Evolutionary conservation across 495 filamentous ascomycete genomes (phyloP), one percentile per base, ranked within the genome.

Genomic region (Evernia prunastri): DNA sequence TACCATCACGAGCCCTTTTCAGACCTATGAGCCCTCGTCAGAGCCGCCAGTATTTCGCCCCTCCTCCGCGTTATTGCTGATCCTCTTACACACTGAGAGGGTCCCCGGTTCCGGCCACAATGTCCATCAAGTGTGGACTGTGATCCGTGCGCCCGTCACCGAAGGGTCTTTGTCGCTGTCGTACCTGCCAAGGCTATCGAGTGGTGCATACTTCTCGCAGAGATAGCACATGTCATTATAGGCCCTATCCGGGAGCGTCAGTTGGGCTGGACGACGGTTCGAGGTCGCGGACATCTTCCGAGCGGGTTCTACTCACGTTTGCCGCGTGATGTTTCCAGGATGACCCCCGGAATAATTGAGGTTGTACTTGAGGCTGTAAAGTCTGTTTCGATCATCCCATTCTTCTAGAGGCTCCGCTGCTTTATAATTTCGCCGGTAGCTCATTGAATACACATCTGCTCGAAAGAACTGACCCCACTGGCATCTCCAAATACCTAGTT

Each of bases 211-310:
- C 51, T 70, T 74, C 59, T 75, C 72, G 56, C 68, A 72, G 4
- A 75, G 64, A 61, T 70, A 74, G 18, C 68, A 67, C 72, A 75
- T 75, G 42, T 73, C 71, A 59, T 73, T 75, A 42, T 72, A 76
- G 1, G 66, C 71, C 59, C 72, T 75, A 29, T 37, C 12, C 35
- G 40, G n/a, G 17, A 29, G 17, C 49, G 15, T 23, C 17, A 58
- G 56, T 37, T 33, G 17, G n/a, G 56, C 13, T 37, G 31, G 20
- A 49, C 31, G 27, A 47, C 1, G 29, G 4, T 10, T 36, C 45
- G 23, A n/a, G n/a, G n/a, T n/a, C n/a, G n/a, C n/a, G n/a, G n/a
- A n/a, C n/a, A n/a, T n/a, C n/a, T n/a, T n/a, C n/a, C n/a, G n/a
- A n/a, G n/a, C n/a, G n/a, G n/a, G n/a, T n/a, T n/a, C n/a, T n/a